phyloP scores from a whole-genome alignment of 139 green algal species.

The Auxenochlorella pyrenoidosa region DNA sequence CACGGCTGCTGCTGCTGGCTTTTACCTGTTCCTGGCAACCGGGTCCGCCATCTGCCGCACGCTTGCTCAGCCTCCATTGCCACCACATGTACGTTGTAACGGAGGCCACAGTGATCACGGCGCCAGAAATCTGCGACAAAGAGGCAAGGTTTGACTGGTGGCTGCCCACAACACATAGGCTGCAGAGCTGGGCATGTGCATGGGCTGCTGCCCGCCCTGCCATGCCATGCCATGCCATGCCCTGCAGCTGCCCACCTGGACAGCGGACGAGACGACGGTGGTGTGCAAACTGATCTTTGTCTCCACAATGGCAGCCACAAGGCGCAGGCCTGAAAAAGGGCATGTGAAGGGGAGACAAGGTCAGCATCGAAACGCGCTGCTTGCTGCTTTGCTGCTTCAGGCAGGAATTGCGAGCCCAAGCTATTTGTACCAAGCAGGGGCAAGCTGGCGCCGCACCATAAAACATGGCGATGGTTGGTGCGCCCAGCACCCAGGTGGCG shows the following conservation, averaged over 20 bases:
- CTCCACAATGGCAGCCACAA: constrained; percentile 1
- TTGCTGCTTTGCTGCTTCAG: too few species aligned
- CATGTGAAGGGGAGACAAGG: too few species aligned
- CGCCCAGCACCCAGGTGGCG: constrained; percentile 14
- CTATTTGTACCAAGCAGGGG: too few species aligned
- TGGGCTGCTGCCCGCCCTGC: too few species aligned
- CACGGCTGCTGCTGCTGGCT: too few species aligned
- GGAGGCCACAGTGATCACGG: not conserved
- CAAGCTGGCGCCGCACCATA: not conserved
- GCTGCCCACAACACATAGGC: too few species aligned
- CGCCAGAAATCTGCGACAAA: not conserved
- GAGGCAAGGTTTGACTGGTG: too few species aligned
- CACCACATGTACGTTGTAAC: not conserved
- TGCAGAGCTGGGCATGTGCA: too few species aligned
- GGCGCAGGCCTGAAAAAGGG: not conserved
- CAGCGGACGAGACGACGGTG: not conserved
- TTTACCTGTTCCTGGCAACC: too few species aligned
- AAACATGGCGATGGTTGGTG: constrained; percentile 9
- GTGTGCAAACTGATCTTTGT: not conserved
- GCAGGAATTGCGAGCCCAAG: too few species aligned
- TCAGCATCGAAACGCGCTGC: too few species aligned
- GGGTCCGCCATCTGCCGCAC: not conserved
- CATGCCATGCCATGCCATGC: too few species aligned
- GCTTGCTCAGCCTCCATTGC: not conserved
- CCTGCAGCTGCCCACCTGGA: constrained; percentile 8